These are phyloP conservation scores for Mentha longifolia DNA, from an alignment of 257 asterid genomes.

Conservation along the genomic window DNA sequence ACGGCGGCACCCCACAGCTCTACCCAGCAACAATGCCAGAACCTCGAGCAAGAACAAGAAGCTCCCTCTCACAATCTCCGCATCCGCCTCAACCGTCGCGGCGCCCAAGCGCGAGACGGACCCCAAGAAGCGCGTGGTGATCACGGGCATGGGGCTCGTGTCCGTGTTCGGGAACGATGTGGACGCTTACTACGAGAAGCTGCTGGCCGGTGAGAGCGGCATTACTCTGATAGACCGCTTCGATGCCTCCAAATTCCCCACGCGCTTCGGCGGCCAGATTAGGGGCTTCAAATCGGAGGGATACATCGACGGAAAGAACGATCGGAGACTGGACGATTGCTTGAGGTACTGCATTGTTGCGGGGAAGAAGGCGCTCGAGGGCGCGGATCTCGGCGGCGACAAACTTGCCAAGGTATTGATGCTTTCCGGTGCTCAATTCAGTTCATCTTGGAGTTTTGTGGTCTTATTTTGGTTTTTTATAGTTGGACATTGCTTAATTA, in stretches of 20 bases:
- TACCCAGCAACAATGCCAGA: slow-evolving; percentile 43
- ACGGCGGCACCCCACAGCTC: slow-evolving; percentile 11
- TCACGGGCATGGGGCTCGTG: slow-evolving; percentile 65
- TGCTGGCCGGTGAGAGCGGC: slow-evolving; percentile 63
- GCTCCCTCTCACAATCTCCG: slow-evolving; percentile 43
- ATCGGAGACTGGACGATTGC: slow-evolving; percentile 59
- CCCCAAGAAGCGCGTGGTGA: slow-evolving; percentile 66
- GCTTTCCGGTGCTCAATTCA: slow-evolving; percentile 20
- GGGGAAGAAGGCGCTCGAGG: slow-evolving; percentile 61
- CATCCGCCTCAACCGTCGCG: slow-evolving; percentile 40
- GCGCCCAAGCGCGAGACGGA: slow-evolving; percentile 62
- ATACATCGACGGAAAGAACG: slow-evolving; percentile 62
- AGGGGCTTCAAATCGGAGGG: slow-evolving; percentile 56
- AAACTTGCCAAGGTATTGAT: slow-evolving; percentile 43
- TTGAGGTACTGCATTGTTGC: slow-evolving; percentile 66
- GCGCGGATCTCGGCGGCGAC: slow-evolving; percentile 59
- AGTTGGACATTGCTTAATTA: slow-evolving; percentile 11
- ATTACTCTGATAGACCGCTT: slow-evolving; percentile 58
- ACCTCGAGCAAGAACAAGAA: slow-evolving; percentile 14
- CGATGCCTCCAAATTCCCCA: slow-evolving; percentile 61
- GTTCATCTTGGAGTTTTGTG: background rate
- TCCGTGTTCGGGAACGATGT: slow-evolving; percentile 65
- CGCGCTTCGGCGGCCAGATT: slow-evolving; percentile 68
- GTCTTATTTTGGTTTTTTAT: background rate
- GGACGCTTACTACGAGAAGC: slow-evolving; percentile 57